phyloP scores from a whole-genome alignment of 805 yeast species.

The Candida sphagnicola region DNA sequence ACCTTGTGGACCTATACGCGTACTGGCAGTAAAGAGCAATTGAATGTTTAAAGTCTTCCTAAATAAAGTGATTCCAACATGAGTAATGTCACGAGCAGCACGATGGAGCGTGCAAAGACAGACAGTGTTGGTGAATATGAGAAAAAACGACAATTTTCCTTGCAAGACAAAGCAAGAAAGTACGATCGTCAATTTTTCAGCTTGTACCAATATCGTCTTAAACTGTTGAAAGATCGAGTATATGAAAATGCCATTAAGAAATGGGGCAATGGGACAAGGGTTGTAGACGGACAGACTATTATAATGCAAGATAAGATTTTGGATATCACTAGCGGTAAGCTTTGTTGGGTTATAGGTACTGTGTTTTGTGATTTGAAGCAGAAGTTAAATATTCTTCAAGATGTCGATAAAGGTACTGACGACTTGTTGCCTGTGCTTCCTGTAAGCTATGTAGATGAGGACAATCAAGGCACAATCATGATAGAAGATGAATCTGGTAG shows the following conservation, averaged over 20 bases:
- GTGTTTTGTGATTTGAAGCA: slow-evolving; percentile 77
- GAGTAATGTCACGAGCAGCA: neutral
- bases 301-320: slow-evolving; percentile 40
- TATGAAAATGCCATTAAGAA: slow-evolving; percentile 30
- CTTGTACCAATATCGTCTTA: slow-evolving; percentile 40
- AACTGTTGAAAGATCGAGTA: slow-evolving; percentile 29
- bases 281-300: slow-evolving; percentile 29
- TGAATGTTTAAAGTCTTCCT: too few relatives aligned
- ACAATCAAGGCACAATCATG: slow-evolving; percentile 46
- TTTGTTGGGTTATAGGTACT: slow-evolving; percentile 85
- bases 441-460: slow-evolving; percentile 17
- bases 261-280: slow-evolving; percentile 51
- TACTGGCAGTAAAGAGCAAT: too few relatives aligned
- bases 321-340: slow-evolving; percentile 57
- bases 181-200: slow-evolving; percentile 39
- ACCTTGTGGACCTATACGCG: neutral
- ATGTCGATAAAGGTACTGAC: slow-evolving; percentile 60
- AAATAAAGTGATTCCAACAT: too few relatives aligned
- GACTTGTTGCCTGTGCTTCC: slow-evolving; percentile 45
- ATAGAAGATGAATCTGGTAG: slow-evolving; percentile 94
- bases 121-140: slow-evolving; percentile 4
- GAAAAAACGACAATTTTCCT: slow-evolving; percentile 16
- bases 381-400: slow-evolving; percentile 82
- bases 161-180: slow-evolving; percentile 20
- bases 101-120: neutral